Evolutionary conservation across 108 stramenopile species (phyloP).

Genomic region (Hondaea fermentalgiana): DNA sequence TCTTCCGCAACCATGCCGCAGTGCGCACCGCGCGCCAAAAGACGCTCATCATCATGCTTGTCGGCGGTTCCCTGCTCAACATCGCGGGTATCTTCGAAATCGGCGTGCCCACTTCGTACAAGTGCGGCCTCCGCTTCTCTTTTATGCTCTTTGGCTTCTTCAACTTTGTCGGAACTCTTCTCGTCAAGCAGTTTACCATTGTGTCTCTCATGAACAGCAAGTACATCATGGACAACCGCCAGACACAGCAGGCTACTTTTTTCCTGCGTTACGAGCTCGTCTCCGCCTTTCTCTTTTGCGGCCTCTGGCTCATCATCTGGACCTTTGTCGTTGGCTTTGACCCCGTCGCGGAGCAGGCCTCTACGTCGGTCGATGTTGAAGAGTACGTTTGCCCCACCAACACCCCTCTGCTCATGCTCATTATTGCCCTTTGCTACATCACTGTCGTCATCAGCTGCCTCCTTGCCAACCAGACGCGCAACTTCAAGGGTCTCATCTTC

Average conservation of each 20-base stretch:
- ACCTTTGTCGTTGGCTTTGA: neutral
- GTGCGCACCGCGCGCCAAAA: neutral
- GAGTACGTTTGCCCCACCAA: neutral
- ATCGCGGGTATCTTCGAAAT: neutral
- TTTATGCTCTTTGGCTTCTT: neutral
- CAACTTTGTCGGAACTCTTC: neutral
- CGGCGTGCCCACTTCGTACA: neutral
- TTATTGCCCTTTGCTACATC: neutral
- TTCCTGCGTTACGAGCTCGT: neutral
- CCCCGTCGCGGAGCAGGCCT: neutral
- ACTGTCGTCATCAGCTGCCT: neutral
- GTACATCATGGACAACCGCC: neutral
- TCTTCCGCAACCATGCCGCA: neutral
- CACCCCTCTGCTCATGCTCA: neutral
- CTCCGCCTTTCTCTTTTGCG: neutral
- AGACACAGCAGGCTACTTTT: neutral
- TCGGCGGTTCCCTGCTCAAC: neutral
- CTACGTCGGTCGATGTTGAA: neutral
- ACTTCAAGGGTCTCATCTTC: neutral
- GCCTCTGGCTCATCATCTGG: neutral
- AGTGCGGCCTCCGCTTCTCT: neutral
- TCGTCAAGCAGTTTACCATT: constrained; percentile 2
- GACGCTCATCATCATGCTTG: neutral
- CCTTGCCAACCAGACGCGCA: neutral
- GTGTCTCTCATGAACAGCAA: neutral